Conservation (phyloP, 805 yeast genomes). For the Metschnikowia cubensis region DNA sequence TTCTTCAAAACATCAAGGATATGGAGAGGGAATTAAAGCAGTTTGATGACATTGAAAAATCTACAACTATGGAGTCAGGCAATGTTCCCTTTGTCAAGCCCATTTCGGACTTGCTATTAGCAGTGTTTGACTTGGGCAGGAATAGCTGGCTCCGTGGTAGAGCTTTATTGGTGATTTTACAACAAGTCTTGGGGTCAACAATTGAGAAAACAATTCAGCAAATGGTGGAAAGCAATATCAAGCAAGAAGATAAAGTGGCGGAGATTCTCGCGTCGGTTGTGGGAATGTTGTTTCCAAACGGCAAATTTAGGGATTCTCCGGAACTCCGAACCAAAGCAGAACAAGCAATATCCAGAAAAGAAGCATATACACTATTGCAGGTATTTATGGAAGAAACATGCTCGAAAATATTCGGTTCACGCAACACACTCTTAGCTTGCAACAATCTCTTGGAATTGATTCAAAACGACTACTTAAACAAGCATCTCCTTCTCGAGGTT, state of each 20-base stretch:
- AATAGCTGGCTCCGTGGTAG: conserved; percentile 81
- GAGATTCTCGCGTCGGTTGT: conserved; percentile 27
- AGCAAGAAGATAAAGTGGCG: conserved; percentile 45
- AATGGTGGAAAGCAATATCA: conserved; percentile 31
- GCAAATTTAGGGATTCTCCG: conserved; percentile 46
- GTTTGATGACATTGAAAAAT: conserved; percentile 40
- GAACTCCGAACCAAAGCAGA: conserved; percentile 48
- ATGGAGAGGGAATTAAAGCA: conserved; percentile 53
- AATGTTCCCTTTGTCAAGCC: conserved; percentile 66
- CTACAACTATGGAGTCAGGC: conserved; percentile 8
- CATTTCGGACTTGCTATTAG: conserved; percentile 69
- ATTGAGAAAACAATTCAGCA: conserved; percentile 66
- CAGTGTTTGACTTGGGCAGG: conserved; percentile 61
- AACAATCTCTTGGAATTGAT: conserved; percentile 56
- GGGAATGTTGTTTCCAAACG: conserved; percentile 39
- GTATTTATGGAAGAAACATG: conserved; percentile 59
- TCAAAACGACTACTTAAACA: conserved; percentile 70
- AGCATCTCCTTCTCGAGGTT: conserved; percentile 55
- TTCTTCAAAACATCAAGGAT: conserved; percentile 36
- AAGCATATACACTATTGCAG: conserved; percentile 54
- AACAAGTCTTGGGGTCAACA: conserved; percentile 83
- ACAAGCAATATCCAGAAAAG: conserved; percentile 49
- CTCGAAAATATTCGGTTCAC: conserved; percentile 68
- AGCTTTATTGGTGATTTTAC: conserved; percentile 75
- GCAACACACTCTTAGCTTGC: conserved; percentile 62